A percentile compares a stretch with the other conserved stretches of the same genome.
These are phyloP conservation scores for Pythium guiyangense DNA, from an alignment of 352 stramenopile species.

Conservation along the genomic window DNA sequence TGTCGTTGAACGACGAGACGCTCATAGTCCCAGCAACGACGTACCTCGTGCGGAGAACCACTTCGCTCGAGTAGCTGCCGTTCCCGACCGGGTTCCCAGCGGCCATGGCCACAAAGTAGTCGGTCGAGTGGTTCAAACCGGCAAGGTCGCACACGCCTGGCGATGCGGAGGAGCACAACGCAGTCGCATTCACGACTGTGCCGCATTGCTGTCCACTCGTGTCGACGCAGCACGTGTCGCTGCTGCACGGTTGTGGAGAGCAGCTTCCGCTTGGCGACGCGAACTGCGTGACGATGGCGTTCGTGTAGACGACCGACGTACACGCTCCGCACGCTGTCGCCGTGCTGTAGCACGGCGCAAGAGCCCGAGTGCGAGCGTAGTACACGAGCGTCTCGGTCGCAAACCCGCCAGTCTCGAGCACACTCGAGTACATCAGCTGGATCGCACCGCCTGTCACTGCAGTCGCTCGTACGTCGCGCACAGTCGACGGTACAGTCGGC, in stretches of 20 bases:
- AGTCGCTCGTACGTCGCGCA: conserved; percentile 12
- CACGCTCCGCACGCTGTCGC: conserved; percentile 20
- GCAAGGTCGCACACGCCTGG: conserved; percentile 16
- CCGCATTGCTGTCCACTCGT: conserved; percentile 18
- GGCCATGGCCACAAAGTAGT: conserved; percentile 24
- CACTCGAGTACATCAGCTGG: conserved; percentile 15
- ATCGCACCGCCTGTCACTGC: conserved; percentile 27
- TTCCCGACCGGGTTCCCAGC: conserved; percentile 33
- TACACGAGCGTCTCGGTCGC: conserved; percentile 16
- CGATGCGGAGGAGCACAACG: conserved; percentile 11
- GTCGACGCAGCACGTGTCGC: conserved; percentile 17
- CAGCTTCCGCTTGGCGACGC: conserved; percentile 5
- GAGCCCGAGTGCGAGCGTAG: conserved; percentile 12
- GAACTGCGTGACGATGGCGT: neutral
- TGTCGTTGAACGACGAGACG: no score
- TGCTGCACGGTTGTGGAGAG: conserved; percentile 6
- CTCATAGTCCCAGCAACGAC: neutral
- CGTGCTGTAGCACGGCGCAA: conserved; percentile 22
- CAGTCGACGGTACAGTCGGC: conserved; percentile 15
- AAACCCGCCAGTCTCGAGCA: conserved; percentile 29
- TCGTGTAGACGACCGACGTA: conserved; percentile 2
- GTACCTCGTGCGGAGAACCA: conserved; percentile 21
- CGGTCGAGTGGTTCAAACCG: conserved; percentile 23
- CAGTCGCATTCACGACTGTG: conserved; percentile 4
- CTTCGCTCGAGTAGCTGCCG: conserved; percentile 17